Conservation (phyloP, 2,329 filamentous ascomycete species). For the Microsporum ferrugineum region DNA sequence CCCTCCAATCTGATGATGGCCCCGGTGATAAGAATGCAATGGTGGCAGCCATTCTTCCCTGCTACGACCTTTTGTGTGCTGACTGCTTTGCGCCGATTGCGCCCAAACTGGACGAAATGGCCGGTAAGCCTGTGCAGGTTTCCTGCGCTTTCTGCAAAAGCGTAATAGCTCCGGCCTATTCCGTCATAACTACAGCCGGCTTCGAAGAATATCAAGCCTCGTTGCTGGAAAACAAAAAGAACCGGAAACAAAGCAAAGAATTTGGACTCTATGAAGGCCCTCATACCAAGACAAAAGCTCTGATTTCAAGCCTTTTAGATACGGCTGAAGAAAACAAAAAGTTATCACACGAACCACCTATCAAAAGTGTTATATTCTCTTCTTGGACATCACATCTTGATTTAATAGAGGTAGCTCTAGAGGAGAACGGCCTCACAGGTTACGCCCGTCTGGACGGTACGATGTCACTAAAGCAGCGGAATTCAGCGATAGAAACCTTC, state of each 20-base stretch:
- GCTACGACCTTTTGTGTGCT: slow-evolving; percentile 74
- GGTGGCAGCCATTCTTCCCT: slow-evolving; percentile 67
- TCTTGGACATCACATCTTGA: slow-evolving; percentile 94
- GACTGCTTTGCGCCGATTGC: slow-evolving; percentile 56
- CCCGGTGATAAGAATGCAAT: slow-evolving; percentile 44
- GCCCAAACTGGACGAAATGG: slow-evolving; percentile 38
- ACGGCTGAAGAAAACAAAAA: slow-evolving; percentile 43
- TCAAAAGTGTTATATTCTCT: slow-evolving; percentile 90
- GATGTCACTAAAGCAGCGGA: slow-evolving; percentile 66
- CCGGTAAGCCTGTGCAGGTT: slow-evolving; percentile 35
- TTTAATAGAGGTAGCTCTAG: slow-evolving; percentile 73
- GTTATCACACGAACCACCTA: slow-evolving; percentile 55
- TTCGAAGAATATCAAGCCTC: slow-evolving; percentile 41
- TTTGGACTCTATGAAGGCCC: slow-evolving; percentile 66
- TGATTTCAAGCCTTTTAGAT: slow-evolving; percentile 61
- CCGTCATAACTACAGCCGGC: slow-evolving; percentile 54
- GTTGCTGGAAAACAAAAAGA: slow-evolving; percentile 45
- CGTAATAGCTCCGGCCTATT: slow-evolving; percentile 52
- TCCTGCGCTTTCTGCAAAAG: slow-evolving; percentile 58
- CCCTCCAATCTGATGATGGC: slow-evolving; percentile 30
- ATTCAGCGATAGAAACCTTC: slow-evolving; percentile 65
- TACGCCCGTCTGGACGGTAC: slow-evolving; percentile 80
- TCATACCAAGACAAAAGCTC: slow-evolving; percentile 79
- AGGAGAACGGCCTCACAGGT: slow-evolving; percentile 41
- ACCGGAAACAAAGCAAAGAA: slow-evolving; percentile 42